Base-by-base conservation (phyloP, 257 asterid species). In the Pogostemon cablin region DNA sequence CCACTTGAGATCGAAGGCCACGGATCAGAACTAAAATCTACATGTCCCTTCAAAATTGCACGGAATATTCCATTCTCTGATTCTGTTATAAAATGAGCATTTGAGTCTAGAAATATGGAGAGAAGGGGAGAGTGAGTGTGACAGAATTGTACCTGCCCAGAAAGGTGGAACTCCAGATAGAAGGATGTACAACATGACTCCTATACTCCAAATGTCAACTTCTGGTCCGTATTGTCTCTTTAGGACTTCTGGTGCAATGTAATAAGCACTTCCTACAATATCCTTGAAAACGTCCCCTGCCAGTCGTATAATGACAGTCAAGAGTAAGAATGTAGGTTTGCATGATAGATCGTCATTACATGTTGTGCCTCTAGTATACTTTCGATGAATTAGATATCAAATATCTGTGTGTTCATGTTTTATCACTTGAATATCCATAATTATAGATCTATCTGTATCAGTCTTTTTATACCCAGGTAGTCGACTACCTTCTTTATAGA, bases 161-260 rank as follows among this genome's bases (percentile, higher is more conserved):
- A 87, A 87, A 72, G 93, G 93, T 74, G 93, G 90, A 67, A 83
- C 88, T 38, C 90, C 93, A 38, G 85, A 81, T 10, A 87, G 93
- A 73, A 87, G 86, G 74, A 87, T 87, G 65, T 87, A 87, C 34
- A 87, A 25, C 90, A 87, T 85, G 64, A 87, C 88, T 2, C 90
- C 93, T 61, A 87, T 48, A 52, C 93, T 85, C 93, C 93, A 87
- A 6, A 87, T 87, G 63, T 86, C 92, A 9, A 79, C 88, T 41
- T 84, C 90, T 20, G 93, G 90, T 10, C 90, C 90, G 10, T 84
- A 85, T 67, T 61, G 76, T 61, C 87, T 81, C 83, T 80, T 83
- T 72, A 87, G 68, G 41, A 87, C 93, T 75, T 87, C 90, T 1
- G 93, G 90, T 25, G 93, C 90, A 32, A 84, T 87, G 64, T 86